Evolutionary conservation across 1,139 yeast species (phyloP).

Genomic region (Candida buenavistaensis): DNA sequence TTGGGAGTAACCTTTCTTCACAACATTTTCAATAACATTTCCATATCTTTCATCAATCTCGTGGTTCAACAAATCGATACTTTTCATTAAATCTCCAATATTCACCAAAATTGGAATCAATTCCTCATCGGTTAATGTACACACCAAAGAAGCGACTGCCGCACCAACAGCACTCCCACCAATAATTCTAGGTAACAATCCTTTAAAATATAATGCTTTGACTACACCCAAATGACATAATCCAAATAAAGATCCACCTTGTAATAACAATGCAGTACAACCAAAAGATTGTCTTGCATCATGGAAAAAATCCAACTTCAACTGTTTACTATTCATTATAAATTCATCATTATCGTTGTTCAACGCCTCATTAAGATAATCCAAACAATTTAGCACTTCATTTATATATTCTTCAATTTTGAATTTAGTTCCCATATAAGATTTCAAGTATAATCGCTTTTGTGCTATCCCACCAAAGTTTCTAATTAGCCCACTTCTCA

Average conservation of each 20-base stretch:
- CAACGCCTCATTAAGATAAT: constrained; percentile 47
- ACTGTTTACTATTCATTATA: constrained; percentile 53
- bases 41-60: constrained; percentile 69
- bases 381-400: constrained; percentile 72
- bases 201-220: constrained; percentile 70
- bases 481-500: constrained; percentile 80
- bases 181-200: constrained; percentile 77
- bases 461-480: constrained; percentile 92
- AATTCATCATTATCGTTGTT: constrained; percentile 31
- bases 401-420: constrained; percentile 83
- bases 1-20: constrained; percentile 77
- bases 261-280: constrained; percentile 82
- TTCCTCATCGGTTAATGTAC: constrained; percentile 63
- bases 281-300: constrained; percentile 91
- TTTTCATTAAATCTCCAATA: constrained; percentile 53
- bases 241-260: constrained; percentile 94
- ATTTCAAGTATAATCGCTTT: constrained; percentile 72
- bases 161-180: constrained; percentile 98
- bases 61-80: constrained; percentile 44
- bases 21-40: constrained; percentile 64
- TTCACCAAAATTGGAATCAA: constrained; percentile 48
- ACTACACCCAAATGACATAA: constrained; percentile 92
- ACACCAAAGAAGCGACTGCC: constrained; percentile 82
- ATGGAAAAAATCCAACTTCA: constrained; percentile 81
- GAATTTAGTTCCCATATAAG: constrained; percentile 84